Evolutionary conservation across 108 stramenopile genomes (phyloP), one percentile per base, ranked within the genome.

Genomic region (Pseudonitzschia multistriata): DNA sequence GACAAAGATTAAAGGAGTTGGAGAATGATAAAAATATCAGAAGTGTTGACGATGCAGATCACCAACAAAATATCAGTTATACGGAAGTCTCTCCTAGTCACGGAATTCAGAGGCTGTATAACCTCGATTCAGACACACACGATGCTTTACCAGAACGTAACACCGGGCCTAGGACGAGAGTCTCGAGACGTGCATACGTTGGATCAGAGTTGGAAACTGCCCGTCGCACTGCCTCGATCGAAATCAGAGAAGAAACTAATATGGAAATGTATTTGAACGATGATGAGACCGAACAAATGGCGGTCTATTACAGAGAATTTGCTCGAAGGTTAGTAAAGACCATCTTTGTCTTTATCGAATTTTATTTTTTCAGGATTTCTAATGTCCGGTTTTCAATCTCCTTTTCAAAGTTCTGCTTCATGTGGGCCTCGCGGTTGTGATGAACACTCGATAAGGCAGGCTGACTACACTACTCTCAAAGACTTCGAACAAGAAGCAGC

Each of bases 341-440:
- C 4, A 30, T 8, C 24, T 14, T 11, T 22, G 14, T 28, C 19
- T 30, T 55, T n/a, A 4, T 25, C 4, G 54, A 55, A 13, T 1
- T 24, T 55, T 30, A 5, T 55, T 13, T 55, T 25, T 5, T 13
- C 54, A 55, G 22, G 54, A 25, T 27, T 55, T 25, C 5, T 3
- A 55, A 13, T 10, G 22, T 25, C 27, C 27, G 22, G 24, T 55
- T 33, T 35, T 29, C 31, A 21, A 47, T 17, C 6, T 71, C 5
- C 17, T 45, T 45, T 56, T 10, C 85, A 87, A 82, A 63, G 88
- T 85, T 52, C 85, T 80, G 28, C 83, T 3, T 10, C 61, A 13
- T 94, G 93, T 74, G 91, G 93, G 72, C 90, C 90, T 1, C 66
- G 87, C 66, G 90, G 93, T 5, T 92, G 90, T 71, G 77, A 74